A percentile compares a stretch with the other conserved stretches of the same genome.
phyloP scores from a whole-genome alignment of 2,329 filamentous ascomycete genomes.

The Xylaria sp. region DNA sequence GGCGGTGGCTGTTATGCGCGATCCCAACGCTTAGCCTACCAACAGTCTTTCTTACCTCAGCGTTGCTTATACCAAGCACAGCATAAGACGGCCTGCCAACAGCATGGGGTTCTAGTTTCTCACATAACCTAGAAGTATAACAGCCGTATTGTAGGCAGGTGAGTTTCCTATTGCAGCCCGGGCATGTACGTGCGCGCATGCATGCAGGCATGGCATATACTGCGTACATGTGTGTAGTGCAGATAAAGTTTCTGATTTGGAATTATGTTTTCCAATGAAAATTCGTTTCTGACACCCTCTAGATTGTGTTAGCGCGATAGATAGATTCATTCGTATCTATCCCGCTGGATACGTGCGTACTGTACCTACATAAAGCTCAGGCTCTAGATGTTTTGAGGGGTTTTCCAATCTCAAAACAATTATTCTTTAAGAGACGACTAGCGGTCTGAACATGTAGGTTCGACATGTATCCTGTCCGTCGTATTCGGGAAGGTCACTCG shows the following conservation, averaged over 20 bases:
- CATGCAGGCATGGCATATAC: neutral
- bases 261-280: constrained; percentile 25
- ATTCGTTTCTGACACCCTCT: neutral
- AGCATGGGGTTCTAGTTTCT: neutral
- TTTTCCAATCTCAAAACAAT: neutral
- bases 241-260: constrained; percentile 33
- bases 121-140: neutral
- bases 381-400: neutral
- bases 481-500: neutral
- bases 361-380: neutral
- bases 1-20: neutral
- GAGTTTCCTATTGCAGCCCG: constrained; percentile 6
- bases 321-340: neutral
- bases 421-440: neutral
- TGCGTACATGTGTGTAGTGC: constrained; percentile 15
- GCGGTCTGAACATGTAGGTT: neutral
- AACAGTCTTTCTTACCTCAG: constrained; percentile 6
- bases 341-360: neutral
- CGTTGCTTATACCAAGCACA: neutral
- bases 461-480: neutral
- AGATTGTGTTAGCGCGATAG: neutral
- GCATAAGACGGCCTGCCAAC: constrained; percentile 3
- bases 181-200: neutral
- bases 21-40: neutral
- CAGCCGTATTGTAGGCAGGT: neutral